Conservation (phyloP, 805 yeast genomes). For the Maudiozyma turicensis region DNA sequence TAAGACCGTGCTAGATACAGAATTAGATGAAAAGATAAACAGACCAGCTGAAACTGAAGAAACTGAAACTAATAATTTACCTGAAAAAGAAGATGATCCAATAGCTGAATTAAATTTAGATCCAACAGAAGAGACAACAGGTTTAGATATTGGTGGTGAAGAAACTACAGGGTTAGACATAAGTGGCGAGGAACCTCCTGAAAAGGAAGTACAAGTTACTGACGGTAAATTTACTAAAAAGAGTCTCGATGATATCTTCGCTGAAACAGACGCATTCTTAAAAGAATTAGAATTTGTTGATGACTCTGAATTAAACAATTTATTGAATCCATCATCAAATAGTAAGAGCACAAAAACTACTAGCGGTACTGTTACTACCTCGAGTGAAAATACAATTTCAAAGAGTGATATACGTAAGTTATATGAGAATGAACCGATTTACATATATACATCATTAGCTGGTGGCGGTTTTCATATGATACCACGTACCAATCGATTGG, state of each 20-base stretch:
- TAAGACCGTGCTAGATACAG: neutral
- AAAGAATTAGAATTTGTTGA: slow-evolving; percentile 20
- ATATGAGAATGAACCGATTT: slow-evolving; percentile 50
- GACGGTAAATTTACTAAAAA: neutral
- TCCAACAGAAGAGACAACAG: neutral
- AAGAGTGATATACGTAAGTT: slow-evolving; percentile 13
- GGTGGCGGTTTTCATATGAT: slow-evolving; percentile 76
- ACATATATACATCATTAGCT: slow-evolving; percentile 74
- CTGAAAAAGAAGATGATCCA: neutral
- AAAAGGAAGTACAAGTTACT: neutral
- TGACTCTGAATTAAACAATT: slow-evolving; percentile 13
- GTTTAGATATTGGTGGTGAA: neutral
- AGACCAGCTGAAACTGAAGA: neutral
- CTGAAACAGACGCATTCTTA: slow-evolving; percentile 27
- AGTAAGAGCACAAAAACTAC: neutral
- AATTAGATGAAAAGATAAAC: neutral
- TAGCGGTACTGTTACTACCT: neutral
- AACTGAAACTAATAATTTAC: neutral
- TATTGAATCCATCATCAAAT: slow-evolving; percentile 9
- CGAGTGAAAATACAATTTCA: slow-evolving; percentile 3
- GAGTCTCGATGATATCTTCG: slow-evolving; percentile 12
- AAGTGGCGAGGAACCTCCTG: neutral
- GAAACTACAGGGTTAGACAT: neutral
- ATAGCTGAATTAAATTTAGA: neutral
- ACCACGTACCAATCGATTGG: slow-evolving; percentile 65